Conservation (phyloP, 768 basidiomycete species). For the Pleurotus sapidus region DNA sequence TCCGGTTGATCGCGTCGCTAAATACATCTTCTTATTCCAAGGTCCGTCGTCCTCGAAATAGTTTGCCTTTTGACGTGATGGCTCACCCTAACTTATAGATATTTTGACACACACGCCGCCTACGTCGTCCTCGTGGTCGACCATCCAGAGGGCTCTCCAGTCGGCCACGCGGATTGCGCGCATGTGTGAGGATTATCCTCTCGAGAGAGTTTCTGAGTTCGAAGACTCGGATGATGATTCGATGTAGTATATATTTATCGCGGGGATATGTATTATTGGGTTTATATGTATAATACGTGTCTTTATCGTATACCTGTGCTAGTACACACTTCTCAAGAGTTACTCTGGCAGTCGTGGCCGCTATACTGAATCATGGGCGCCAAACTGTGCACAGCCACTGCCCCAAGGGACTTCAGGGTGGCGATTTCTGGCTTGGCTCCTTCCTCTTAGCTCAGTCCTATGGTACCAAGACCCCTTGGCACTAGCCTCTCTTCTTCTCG, state of each 20-base stretch:
- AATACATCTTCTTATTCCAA: conserved; percentile 59
- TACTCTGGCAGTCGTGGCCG: no score
- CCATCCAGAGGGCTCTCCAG: conserved; percentile 47
- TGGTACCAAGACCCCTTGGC: conserved; percentile 8
- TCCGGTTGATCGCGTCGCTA: conserved; percentile 60
- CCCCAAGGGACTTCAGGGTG: no score
- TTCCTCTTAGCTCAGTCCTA: neutral
- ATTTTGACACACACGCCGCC: conserved; percentile 35
- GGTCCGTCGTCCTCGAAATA: conserved; percentile 33
- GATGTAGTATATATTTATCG: neutral
- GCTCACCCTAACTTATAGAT: neutral
- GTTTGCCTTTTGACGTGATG: neutral
- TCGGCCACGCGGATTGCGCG: conserved; percentile 43
- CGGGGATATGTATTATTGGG: neutral
- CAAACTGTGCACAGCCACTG: neutral
- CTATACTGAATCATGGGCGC: neutral
- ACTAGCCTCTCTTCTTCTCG: neutral
- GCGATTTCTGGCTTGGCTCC: no score
- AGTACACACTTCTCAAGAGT: no score
- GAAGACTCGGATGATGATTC: no score
- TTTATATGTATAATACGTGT: no score
- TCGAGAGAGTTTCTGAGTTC: conserved; percentile 23
- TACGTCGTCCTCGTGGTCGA: conserved; percentile 25
- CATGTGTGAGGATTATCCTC: conserved; percentile 40
- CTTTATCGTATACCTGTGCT: no score